phyloP scores from a whole-genome alignment of 345 rosid species.

The Dimocarpus longan region DNA sequence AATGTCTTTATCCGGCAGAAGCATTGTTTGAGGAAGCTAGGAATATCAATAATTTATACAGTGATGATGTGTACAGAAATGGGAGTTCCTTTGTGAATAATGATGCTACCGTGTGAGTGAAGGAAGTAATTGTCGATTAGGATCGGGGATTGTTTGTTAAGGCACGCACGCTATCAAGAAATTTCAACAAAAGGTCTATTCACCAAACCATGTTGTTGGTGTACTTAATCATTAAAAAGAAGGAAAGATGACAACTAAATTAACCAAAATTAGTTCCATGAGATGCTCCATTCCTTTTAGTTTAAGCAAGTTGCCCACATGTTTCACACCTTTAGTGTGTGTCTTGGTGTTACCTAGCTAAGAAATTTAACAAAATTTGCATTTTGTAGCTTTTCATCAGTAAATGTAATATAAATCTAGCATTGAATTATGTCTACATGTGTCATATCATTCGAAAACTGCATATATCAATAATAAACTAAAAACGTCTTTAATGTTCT shows the following conservation, averaged over 20 bases:
- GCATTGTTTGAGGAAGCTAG: too few relatives aligned
- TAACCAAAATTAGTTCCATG: neutral
- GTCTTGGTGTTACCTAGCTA: too few relatives aligned
- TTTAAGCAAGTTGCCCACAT: neutral
- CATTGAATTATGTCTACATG: too few relatives aligned
- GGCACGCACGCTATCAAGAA: neutral
- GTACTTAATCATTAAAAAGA: neutral
- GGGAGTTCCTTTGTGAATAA: neutral
- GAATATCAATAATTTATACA: too few relatives aligned
- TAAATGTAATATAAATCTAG: too few relatives aligned
- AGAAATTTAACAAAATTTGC: too few relatives aligned
- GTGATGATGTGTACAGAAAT: too few relatives aligned
- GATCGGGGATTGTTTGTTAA: slow-evolving; percentile 9
- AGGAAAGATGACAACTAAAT: neutral
- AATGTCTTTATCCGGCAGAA: too few relatives aligned
- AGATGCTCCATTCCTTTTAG: neutral
- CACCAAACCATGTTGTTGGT: neutral
- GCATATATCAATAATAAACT: too few relatives aligned
- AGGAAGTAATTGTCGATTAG: neutral
- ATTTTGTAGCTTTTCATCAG: too few relatives aligned
- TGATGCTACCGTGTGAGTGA: slow-evolving; percentile 2
- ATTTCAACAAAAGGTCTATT: neutral
- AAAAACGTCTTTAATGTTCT: too few relatives aligned
- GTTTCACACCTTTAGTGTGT: neutral
- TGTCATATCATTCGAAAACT: too few relatives aligned